These are phyloP conservation scores for rapeseed (Brassica napus) DNA, from an alignment of 345 rosid species.

Conservation along the genomic window DNA sequence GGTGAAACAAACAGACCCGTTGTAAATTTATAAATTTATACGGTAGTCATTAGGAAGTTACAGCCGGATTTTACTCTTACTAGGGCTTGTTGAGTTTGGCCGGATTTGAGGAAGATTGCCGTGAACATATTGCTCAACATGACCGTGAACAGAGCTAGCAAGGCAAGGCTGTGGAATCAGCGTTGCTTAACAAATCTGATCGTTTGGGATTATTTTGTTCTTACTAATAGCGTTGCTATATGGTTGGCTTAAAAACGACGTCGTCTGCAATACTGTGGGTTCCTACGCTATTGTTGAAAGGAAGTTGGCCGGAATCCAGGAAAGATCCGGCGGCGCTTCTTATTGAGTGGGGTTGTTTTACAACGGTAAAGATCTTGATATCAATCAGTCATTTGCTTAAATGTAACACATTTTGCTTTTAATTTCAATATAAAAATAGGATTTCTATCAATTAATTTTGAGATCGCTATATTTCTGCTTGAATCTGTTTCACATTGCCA, in stretches of 20 bases:
- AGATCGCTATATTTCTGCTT: slow-evolving; percentile 4
- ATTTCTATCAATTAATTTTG: slow-evolving; percentile 7
- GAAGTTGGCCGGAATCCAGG: neutral
- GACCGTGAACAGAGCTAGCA: too few relatives aligned
- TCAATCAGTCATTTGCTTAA: neutral
- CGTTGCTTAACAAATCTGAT: too few relatives aligned
- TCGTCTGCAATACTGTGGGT: neutral
- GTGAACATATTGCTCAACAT: neutral
- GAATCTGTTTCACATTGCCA: slow-evolving; percentile 9
- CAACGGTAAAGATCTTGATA: neutral
- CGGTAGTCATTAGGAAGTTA: too few relatives aligned
- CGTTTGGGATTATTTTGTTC: too few relatives aligned
- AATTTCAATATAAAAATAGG: neutral
- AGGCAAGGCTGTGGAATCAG: too few relatives aligned
- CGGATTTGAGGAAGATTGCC: neutral
- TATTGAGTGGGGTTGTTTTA: neutral
- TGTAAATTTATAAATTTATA: too few relatives aligned
- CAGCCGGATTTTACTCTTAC: neutral
- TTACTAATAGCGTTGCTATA: too few relatives aligned
- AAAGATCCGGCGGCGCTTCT: neutral
- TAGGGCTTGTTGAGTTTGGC: neutral
- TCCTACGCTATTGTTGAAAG: neutral
- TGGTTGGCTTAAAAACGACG: too few relatives aligned
- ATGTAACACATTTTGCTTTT: neutral
- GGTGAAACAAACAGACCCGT: too few relatives aligned